A percentile compares a stretch with the other conserved stretches of the same genome.
phyloP scores from a whole-genome alignment of 1,284 basidiomycete species.

The Ganoderma lingzhi region DNA sequence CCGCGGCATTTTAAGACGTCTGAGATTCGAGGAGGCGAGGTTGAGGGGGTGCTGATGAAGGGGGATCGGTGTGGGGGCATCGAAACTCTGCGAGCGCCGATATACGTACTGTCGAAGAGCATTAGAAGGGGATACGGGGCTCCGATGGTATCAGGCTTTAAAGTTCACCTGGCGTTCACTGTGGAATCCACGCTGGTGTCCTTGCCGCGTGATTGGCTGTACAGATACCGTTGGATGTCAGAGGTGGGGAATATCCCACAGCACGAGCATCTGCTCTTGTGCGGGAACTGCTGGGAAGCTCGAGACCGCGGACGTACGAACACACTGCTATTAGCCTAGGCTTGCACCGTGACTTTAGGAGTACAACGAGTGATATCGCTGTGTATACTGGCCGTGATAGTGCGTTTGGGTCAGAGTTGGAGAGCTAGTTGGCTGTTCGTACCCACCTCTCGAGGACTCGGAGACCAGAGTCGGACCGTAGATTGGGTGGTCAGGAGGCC shows the following conservation, averaged over 20 bases:
- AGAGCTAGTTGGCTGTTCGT: too few species aligned
- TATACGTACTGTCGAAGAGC: neutral
- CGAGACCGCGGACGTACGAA: neutral
- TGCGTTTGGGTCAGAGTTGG: too few species aligned
- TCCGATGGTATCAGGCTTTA: neutral
- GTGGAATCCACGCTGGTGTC: too few species aligned
- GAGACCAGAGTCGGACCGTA: too few species aligned
- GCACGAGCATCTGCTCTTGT: neutral
- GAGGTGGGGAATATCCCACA: neutral
- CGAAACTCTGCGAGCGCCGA: neutral
- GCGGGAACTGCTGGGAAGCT: neutral
- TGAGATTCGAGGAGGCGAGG: neutral
- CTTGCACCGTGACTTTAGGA: too few species aligned
- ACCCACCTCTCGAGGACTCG: too few species aligned
- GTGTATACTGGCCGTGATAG: too few species aligned
- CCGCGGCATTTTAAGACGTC: constrained; percentile 35
- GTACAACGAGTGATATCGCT: too few species aligned
- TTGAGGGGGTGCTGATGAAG: neutral
- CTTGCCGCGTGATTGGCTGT: too few species aligned
- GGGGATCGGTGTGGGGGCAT: neutral
- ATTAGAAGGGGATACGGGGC: neutral
- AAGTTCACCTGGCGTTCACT: neutral
- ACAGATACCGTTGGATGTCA: neutral
- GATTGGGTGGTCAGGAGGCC: too few species aligned
- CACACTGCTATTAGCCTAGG: too few species aligned